Evolutionary conservation across 2,329 filamentous ascomycete species (phyloP), one percentile per base, ranked within the genome.

Genomic region (Phialocephala subalpina): DNA sequence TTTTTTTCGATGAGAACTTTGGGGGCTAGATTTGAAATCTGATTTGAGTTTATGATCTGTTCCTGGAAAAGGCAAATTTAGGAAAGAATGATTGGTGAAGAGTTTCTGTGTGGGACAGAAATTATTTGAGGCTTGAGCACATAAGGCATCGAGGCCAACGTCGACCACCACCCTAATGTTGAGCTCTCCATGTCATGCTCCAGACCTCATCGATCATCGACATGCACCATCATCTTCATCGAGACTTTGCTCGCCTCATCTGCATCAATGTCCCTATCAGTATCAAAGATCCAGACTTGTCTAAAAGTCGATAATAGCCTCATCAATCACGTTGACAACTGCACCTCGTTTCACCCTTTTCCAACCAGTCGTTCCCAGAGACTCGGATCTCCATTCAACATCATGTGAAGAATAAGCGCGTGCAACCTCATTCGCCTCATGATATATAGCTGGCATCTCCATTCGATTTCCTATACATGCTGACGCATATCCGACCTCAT

Each of bases 251-350:
- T 33, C 14, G 1, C 25, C 49, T 14, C 27, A 12, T 33, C 11
- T 53, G 45, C 45, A 49, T 11, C 45, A 33, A 33, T 16, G 27
- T 35, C 27, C 9, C 4, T 14, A n/a, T n/a, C n/a, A n/a, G 36
- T 57, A 57, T 22, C n/a, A 38, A 2, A 38, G 33, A 2, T 36
- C 33, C 55, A 57, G 20, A 57, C 2, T 40, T 57, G 29, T 16
- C 4, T 29, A 2, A 57, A 38, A 57, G 12, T 57, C 22, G 55
- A 33, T 57, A 57, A 57, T 33, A 57, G 55, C 55, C 55, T 57
- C 29, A 57, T 57, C 20, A 20, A 36, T 38, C 18, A 36, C n/a
- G n/a, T 22, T 16, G n/a, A 20, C 16, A 18, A 14, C 25, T 52
- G n/a, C n/a, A 22, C 18, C 14, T 52, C 47, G 11, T 20, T 14